Evolutionary conservation across 2,329 filamentous ascomycete genomes (phyloP).

Genomic region (Pseudocercospora cruenta): DNA sequence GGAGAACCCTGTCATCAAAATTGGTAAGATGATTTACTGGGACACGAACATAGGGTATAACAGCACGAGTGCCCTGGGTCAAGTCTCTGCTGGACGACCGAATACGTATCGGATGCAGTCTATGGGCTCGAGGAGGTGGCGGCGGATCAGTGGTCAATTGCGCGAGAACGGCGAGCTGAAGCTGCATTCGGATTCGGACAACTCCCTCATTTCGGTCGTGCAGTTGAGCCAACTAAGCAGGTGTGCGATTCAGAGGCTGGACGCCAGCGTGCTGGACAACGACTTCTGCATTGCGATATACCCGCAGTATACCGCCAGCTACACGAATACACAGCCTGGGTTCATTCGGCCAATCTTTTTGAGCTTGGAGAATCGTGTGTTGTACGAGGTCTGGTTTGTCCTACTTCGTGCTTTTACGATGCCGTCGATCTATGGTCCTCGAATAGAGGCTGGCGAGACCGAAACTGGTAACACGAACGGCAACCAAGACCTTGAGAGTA

Average conservation of each 20-base stretch:
- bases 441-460: slow-evolving; percentile 32
- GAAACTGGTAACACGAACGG: slow-evolving; percentile 23
- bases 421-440: slow-evolving; percentile 79
- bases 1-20: slow-evolving; percentile 87
- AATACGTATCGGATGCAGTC: slow-evolving; percentile 61
- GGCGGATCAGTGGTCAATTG: slow-evolving; percentile 85
- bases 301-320: slow-evolving; percentile 80
- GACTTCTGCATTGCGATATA: slow-evolving; percentile 96
- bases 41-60: slow-evolving; percentile 66
- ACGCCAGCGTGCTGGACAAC: slow-evolving; percentile 86
- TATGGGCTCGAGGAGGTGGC: slow-evolving; percentile 70
- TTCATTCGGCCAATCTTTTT: slow-evolving; percentile 88
- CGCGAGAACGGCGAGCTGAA: slow-evolving; percentile 95
- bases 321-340: slow-evolving; percentile 66
- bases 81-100: slow-evolving; percentile 41
- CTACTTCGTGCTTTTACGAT: slow-evolving; percentile 87
- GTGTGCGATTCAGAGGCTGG: slow-evolving; percentile 86
- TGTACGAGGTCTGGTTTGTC: slow-evolving; percentile 98
- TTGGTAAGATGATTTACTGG: slow-evolving; percentile 73
- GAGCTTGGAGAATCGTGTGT: slow-evolving; percentile 78
- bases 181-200: slow-evolving; percentile 83
- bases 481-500: slow-evolving; percentile 29
- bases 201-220: slow-evolving; percentile 77
- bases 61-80: slow-evolving; percentile 40
- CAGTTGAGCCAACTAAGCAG: slow-evolving; percentile 87